Percentiles rank a stretch among this genome's conserved stretches.
These are phyloP conservation scores for Conticribra guillardii DNA, from an alignment of 108 stramenopile genomes.

Conservation along the genomic window DNA sequence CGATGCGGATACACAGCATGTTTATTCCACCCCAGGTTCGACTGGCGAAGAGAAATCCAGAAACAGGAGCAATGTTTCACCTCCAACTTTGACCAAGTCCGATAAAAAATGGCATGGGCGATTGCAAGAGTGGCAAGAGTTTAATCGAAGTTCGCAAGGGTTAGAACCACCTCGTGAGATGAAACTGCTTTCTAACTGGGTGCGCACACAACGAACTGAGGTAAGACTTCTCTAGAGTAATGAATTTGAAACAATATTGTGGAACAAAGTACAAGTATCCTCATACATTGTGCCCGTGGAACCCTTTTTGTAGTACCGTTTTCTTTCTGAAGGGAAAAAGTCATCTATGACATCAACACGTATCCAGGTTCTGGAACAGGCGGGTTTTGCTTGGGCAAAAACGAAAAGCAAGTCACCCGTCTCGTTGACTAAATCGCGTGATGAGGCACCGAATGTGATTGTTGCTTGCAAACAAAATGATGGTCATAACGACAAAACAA, in stretches of 20 bases:
- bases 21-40: too few relatives aligned
- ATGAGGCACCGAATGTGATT: background rate
- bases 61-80: too few relatives aligned
- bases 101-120: background rate
- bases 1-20: too few relatives aligned
- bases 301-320: background rate
- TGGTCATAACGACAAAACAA: too few relatives aligned
- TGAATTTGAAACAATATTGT: too few relatives aligned
- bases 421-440: background rate
- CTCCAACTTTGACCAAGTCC: too few relatives aligned
- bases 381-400: background rate
- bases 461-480: background rate
- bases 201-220: background rate
- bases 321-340: background rate
- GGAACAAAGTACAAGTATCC: too few relatives aligned
- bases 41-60: too few relatives aligned
- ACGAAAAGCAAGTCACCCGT: background rate
- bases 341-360: background rate
- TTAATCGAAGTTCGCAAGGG: background rate
- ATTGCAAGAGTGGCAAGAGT: background rate
- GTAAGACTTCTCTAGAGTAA: background rate
- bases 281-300: background rate
- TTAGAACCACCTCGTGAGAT: background rate
- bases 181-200: background rate
- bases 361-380: background rate